Base-by-base conservation (phyloP, 2,329 filamentous ascomycete genomes). In the Calonectria pseudoturangicola region DNA sequence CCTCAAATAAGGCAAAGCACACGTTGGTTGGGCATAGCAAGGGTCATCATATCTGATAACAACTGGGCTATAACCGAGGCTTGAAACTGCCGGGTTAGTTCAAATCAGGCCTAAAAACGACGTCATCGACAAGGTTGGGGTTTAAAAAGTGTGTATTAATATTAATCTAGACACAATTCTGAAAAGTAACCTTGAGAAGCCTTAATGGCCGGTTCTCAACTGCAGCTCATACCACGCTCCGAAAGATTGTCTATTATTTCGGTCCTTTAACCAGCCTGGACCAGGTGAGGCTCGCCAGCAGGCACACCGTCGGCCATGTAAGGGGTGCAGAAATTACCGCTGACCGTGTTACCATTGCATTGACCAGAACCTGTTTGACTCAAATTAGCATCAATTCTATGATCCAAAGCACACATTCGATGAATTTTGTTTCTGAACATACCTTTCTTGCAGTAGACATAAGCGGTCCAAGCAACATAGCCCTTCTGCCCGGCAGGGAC, bases 401-500 rank as follows among this genome's bases (percentile, higher is more conserved):
- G 3, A 6, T 33, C 50, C 50, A 54, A 54, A 6, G 5, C 30
- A 54, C 16, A 33, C 8, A 2, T 33, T 6, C 15, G 4, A 12
- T 33, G 4, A 30, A 21, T 21, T 33, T 36, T 12, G 28, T 33
- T 54, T 28, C 2, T 48, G 7, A 30, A 58, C 54, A 4, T 58
- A 58, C 54, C 54, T 15, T 58, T 25, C 5, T 58, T 58, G 54
- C 54, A 58, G 5, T 39, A n/a, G 25, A 58, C 54, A 39, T 39
- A 58, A 9, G 30, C 54, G 25, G 54, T 58, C n/a, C 30, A 58
- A 16, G 54, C 54, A 7, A 58, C 54, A 15, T 58, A 58, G 5
- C 54, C 54, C 54, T 58, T 58, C 30, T 58, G 54, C 4, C 54
- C 54, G 7, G 54, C 54, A 4, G 54, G 54, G n/a, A 58, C 21